Evolutionary conservation across 2,329 filamentous ascomycete species (phyloP).

Genomic region (Diplodia sapinea): DNA sequence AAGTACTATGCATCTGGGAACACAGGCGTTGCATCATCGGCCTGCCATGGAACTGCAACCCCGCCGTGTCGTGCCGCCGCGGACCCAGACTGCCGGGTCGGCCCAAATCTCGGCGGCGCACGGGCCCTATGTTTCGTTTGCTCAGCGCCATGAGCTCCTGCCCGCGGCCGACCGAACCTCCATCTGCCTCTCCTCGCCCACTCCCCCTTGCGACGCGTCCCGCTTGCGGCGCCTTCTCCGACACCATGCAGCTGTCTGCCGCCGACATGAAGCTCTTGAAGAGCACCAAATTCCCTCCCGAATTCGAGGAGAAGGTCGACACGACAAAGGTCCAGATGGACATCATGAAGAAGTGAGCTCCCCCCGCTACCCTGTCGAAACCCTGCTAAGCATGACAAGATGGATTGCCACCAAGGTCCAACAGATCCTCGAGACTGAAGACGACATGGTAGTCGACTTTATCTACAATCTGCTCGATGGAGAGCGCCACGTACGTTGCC

Average conservation of each 20-base stretch:
- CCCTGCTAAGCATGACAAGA: conserved; percentile 55
- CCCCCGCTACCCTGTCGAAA: background rate
- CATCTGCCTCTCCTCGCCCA: conserved; percentile 4
- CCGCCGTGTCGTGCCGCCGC: conserved; percentile 22
- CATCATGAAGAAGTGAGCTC: conserved; percentile 90
- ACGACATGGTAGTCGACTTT: conserved; percentile 94
- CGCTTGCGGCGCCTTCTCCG: conserved; percentile 6
- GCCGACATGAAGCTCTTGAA: conserved; percentile 89
- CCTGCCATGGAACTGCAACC: background rate
- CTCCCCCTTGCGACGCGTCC: background rate
- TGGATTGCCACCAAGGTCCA: conserved; percentile 93
- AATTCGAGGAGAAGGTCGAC: conserved; percentile 95
- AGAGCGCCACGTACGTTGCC: conserved; percentile 70
- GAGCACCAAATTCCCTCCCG: conserved; percentile 89
- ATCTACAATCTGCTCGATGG: conserved; percentile 74
- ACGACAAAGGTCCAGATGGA: conserved; percentile 96
- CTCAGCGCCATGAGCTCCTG: conserved; percentile 22
- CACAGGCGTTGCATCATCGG: conserved; percentile 8
- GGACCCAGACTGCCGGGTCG: conserved; percentile 12
- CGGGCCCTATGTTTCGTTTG: conserved; percentile 2
- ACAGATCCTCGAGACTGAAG: conserved; percentile 86
- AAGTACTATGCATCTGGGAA: background rate
- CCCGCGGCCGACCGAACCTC: conserved; percentile 12
- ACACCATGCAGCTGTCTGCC: conserved; percentile 70
- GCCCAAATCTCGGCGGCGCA: conserved; percentile 21